phyloP scores from a whole-genome alignment of 352 stramenopile genomes.

The Phytophthora sojae region DNA sequence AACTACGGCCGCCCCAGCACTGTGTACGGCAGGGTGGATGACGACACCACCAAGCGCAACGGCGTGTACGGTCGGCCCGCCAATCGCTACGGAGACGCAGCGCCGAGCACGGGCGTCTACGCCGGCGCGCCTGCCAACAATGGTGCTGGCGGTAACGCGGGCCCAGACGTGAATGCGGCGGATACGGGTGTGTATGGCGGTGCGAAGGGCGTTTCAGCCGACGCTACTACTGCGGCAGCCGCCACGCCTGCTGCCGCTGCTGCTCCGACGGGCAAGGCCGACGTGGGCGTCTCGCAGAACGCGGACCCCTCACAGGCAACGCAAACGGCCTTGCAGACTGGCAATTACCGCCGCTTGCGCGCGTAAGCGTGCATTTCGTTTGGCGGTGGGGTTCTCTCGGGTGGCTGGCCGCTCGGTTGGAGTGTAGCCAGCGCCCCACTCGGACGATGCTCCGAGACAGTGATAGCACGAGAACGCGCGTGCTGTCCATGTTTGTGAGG shows the following conservation, averaged over 20 bases:
- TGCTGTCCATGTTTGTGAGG: background rate
- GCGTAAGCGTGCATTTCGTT: background rate
- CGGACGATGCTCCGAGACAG: background rate
- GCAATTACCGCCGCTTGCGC: constrained; percentile 2
- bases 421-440: too few relatives aligned
- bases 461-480: background rate
- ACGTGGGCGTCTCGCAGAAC: background rate
- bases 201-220: background rate
- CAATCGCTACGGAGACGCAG: background rate
- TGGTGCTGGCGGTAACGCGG: background rate
- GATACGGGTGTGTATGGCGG: background rate
- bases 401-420: background rate
- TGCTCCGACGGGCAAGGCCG: background rate
- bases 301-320: background rate
- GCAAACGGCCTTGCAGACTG: background rate
- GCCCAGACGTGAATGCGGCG: background rate
- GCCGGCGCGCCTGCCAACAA: background rate
- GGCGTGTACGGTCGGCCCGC: background rate
- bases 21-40: background rate
- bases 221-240: background rate
- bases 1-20: background rate
- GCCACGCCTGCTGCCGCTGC: background rate
- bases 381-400: background rate
- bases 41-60: background rate
- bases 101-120: background rate